These are phyloP conservation scores for Apophysomyces variabilis DNA, from an alignment of 371 early-diverging fungal species.

Conservation along the genomic window DNA sequence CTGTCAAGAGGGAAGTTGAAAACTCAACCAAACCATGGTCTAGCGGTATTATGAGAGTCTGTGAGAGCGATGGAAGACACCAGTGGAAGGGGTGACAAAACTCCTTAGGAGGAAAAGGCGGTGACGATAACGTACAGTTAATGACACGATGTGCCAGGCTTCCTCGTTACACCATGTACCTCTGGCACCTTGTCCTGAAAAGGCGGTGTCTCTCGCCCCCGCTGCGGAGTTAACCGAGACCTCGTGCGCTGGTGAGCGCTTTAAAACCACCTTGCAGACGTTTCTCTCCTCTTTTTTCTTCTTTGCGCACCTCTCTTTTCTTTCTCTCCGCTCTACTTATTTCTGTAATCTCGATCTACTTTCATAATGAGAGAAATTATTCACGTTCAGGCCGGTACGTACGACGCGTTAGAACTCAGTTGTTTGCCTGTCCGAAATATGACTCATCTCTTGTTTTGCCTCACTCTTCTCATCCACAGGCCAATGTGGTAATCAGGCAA, in stretches of 20 bases:
- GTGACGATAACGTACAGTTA: constrained; percentile 4
- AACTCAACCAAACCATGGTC: too few relatives aligned
- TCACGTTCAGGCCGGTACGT: constrained; percentile 96
- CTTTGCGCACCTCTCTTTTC: constrained; percentile 2
- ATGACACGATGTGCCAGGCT: constrained; percentile 10
- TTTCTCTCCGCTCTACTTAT: neutral
- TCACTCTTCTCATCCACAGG: constrained; percentile 26
- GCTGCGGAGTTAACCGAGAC: constrained; percentile 6
- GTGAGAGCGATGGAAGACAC: neutral
- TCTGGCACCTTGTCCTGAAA: constrained; percentile 10
- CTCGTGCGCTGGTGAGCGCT: constrained; percentile 3
- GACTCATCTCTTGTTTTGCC: neutral
- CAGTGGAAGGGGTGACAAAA: neutral
- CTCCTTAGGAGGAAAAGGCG: constrained; percentile 9
- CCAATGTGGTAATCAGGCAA: constrained; percentile 91
- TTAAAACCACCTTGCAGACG: constrained; percentile 11
- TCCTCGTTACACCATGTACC: constrained; percentile 11
- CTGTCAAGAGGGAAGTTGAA: too few relatives aligned
- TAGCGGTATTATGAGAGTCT: too few relatives aligned
- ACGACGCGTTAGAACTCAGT: constrained; percentile 11
- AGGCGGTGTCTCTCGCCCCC: constrained; percentile 10
- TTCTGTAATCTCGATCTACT: constrained; percentile 1
- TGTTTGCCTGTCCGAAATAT: constrained; percentile 3
- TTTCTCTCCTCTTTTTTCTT: constrained; percentile 1
- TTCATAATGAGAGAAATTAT: constrained; percentile 98